phyloP scores from a whole-genome alignment of 78 protist species.

The Dictyostelium capitatum region DNA sequence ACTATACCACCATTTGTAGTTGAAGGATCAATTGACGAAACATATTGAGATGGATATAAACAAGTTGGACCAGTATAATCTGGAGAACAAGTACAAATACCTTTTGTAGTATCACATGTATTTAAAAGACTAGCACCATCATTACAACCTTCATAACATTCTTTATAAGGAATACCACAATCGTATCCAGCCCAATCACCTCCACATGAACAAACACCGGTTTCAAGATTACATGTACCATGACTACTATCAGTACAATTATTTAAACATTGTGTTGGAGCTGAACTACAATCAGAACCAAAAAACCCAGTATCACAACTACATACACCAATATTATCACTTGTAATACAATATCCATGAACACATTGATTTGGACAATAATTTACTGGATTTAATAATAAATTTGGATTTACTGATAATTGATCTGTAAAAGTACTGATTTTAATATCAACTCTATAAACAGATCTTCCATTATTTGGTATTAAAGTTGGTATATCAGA shows the following conservation, averaged over 20 bases:
- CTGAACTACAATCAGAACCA: not conserved
- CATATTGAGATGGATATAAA: not conserved
- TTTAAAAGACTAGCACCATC: not conserved
- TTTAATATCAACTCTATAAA: not conserved
- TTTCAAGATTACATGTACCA: not conserved
- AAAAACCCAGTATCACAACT: not conserved
- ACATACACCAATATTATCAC: not conserved
- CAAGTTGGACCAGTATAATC: not conserved
- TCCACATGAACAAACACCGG: not conserved
- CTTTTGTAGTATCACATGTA: not conserved
- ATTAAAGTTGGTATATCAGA: too few relatives aligned
- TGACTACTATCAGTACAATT: not conserved
- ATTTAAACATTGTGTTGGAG: not conserved
- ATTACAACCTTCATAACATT: not conserved
- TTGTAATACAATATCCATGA: not conserved
- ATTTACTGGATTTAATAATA: not conserved
- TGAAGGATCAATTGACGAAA: not conserved
- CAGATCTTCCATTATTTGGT: not conserved
- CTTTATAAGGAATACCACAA: not conserved
- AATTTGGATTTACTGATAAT: not conserved
- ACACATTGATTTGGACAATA: not conserved
- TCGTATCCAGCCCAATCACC: not conserved
- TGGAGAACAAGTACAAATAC: not conserved
- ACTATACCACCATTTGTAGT: slow-evolving; percentile 2
- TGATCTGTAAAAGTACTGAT: not conserved